A percentile compares a stretch with the other conserved stretches of the same genome.
Conservation (phyloP, 768 basidiomycete species). For the Favolaschia claudopus region DNA sequence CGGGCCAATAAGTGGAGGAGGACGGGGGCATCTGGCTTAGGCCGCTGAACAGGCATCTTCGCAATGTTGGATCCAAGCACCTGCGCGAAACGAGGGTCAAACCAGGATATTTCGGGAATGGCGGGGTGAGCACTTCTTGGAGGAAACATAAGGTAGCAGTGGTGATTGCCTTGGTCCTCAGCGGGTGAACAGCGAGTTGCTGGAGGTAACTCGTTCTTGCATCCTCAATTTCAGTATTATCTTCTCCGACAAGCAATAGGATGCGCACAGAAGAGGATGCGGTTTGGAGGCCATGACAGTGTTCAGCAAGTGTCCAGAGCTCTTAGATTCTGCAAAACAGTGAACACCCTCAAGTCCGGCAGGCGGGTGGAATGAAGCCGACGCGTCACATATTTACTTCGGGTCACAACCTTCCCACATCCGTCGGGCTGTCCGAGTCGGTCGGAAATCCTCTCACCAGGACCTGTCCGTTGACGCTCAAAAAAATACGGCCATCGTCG, state of each 20-base stretch:
- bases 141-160: constrained; percentile 72
- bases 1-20: constrained; percentile 60
- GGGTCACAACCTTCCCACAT: too few relatives aligned
- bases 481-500: constrained; percentile 10
- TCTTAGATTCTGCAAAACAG: too few relatives aligned
- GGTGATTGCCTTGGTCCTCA: constrained; percentile 84
- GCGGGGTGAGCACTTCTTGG: constrained; percentile 64
- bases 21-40: constrained; percentile 61
- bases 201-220: constrained; percentile 76
- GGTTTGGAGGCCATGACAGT: constrained; percentile 7
- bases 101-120: background rate
- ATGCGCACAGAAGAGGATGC: constrained; percentile 17
- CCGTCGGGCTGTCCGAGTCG: too few relatives aligned
- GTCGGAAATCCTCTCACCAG: too few relatives aligned
- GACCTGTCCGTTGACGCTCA: too few relatives aligned
- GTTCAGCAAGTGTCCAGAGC: too few relatives aligned
- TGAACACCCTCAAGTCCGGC: too few relatives aligned
- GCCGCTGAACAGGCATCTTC: constrained; percentile 58
- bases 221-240: too few relatives aligned
- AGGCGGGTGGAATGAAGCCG: too few relatives aligned
- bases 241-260: too few relatives aligned
- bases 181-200: constrained; percentile 71
- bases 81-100: background rate
- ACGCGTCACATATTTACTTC: too few relatives aligned
- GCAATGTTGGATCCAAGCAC: constrained; percentile 74